Evolutionary conservation across 1,284 basidiomycete species (phyloP), one percentile per base, ranked within the genome.

Genomic region (Trametes polyzona): DNA sequence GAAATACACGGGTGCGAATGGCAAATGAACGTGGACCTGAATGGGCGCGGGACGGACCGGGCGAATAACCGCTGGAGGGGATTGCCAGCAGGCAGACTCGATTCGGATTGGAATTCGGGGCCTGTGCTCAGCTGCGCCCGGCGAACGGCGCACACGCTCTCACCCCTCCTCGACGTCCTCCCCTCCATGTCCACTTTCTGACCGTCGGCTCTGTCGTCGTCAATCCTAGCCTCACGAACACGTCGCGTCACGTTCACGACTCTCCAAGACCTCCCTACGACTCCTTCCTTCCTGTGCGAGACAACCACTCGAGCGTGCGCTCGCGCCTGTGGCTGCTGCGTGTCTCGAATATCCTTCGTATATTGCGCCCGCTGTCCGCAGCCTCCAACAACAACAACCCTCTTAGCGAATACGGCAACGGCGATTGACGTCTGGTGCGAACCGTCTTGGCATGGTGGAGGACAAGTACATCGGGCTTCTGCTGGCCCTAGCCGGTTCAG

Each of bases 381-480:
- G 29, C 17, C n/a, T n/a, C n/a, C n/a, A n/a, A n/a, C 41, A 21
- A 53, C 36, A 40, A 27, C 32, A 42, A 36, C 4, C 41, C 29
- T n/a, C n/a, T n/a, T 30, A 19, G 42, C 42, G 30, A n/a, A 14
- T 21, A 19, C 33, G 16, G 14, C 26, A 26, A 21, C 30, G 30
- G 16, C 30, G 11, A 33, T 35, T 14, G 33, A 11, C 11, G 33
- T 37, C 17, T 16, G 12, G 14, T n/a, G 14, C 46, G 26, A 21
- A 35, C 9, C 33, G 36, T 37, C 32, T 33, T 19, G 19, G 14
- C 14, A 93, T 93, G 90, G 78, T 93, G 29, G 88, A 95, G 67
- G 93, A 95, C 75, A 96, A 94, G 77, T 95, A 93, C 72, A 94
- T 97, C 54, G 95, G 95, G 26, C 83, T 97, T 51, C 82, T 83